Evolutionary conservation across 2,329 filamentous ascomycete species (phyloP).

Genomic region (Phaeosphaeria sp.): DNA sequence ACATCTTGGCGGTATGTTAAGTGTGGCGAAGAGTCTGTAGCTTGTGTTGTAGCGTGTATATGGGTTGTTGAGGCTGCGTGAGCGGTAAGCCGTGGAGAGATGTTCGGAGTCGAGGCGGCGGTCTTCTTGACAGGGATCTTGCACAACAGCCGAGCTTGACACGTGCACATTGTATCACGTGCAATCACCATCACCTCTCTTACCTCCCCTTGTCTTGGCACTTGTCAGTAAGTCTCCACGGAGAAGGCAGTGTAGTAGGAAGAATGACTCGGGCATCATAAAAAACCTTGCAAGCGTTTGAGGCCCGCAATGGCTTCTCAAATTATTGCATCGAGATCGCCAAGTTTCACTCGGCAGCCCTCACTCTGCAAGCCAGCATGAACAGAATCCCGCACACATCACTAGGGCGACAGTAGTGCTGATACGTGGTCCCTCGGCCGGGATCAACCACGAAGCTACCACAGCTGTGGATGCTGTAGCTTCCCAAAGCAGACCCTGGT

Average conservation of each 20-base stretch:
- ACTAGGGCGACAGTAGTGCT: not conserved
- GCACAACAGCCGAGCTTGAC: slow-evolving; percentile 1
- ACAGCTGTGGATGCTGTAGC: not conserved
- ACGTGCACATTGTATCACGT: slow-evolving; percentile 7
- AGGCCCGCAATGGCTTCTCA: not conserved
- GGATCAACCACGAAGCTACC: not conserved
- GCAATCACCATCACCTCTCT: not conserved
- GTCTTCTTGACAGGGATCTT: slow-evolving; percentile 6
- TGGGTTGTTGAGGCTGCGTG: slow-evolving; percentile 5
- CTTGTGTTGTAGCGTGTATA: not conserved
- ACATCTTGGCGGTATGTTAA: slow-evolving; percentile 63
- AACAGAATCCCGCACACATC: not conserved
- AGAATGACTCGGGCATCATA: not conserved
- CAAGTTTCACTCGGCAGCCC: not conserved
- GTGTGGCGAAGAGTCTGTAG: not conserved
- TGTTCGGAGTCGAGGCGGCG: slow-evolving; percentile 9
- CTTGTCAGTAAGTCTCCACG: not conserved
- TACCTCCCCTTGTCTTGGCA: not conserved
- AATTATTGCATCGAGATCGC: not conserved
- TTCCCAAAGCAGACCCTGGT: not conserved
- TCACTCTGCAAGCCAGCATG: not conserved
- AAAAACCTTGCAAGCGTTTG: not conserved
- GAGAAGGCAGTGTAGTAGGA: not conserved
- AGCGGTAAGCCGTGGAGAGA: slow-evolving; percentile 4
- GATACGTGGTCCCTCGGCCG: not conserved